Evolutionary conservation across 805 yeast genomes (phyloP), one percentile per base, ranked within the genome.

Genomic region (Pichia nanzhaoensis): DNA sequence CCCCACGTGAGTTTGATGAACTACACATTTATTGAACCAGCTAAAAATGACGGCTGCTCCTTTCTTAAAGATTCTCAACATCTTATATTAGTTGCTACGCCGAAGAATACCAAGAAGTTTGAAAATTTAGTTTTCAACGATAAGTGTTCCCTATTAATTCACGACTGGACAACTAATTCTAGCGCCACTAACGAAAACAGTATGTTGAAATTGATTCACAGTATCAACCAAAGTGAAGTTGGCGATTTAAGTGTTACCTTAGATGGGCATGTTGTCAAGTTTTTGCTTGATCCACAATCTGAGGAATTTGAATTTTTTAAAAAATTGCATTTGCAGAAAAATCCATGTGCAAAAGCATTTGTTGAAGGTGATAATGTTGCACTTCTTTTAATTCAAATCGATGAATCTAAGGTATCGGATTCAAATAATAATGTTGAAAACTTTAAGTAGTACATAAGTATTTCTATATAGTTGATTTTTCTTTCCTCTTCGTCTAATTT

Each of bases 1-100:
- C 98, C 98, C 5, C 93, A 90, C 49, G 95, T 89, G 3, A 77
- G 93, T 17, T 71, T 91, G 51, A 91, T 91, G 98, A 91, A 87
- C 65, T 91, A 86, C 64, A 80, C 90, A 4, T 86, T 80, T 59
- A 64, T 82, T 18, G 68, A 71, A 5, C 60, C 72, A 5, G 57
- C 60, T 16, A 63, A 67, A 21, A 57, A 68, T 20, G 17, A 34
- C 19, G 21, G 17, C 13, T 36, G 42, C 34, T 19, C 44, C 8
- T 22, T 42, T 13, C 38, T 71, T 52, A 51, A 35, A 44, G 32
- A 27, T 6, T 30, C 41, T 3, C 27, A 51, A 13, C 44, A 52
- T 21, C 34, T 47, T 10, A 76, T 89, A 40, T 76, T 91, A 16
- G 69, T 90, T 46, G 79, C 95, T 2, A 80, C 95, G 1, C 80